phyloP scores from a whole-genome alignment of 768 basidiomycete genomes.

The Leccinum uliginosum region DNA sequence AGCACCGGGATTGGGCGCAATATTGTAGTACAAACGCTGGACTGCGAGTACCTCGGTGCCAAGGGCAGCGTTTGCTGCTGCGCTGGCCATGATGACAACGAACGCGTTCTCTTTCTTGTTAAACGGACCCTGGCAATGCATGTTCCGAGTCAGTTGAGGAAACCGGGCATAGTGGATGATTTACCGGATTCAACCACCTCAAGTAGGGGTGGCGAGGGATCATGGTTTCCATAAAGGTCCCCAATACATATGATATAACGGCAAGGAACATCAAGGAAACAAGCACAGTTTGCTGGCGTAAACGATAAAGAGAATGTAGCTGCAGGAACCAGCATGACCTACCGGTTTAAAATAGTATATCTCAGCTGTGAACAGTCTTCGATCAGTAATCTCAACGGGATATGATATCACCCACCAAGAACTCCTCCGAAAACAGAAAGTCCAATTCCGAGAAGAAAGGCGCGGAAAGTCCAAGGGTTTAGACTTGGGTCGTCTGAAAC shows the following conservation, averaged over 20 bases:
- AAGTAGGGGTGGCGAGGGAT: constrained; percentile 43
- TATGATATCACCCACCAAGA: constrained; percentile 34
- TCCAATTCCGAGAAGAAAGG: constrained; percentile 53
- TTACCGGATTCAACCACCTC: constrained; percentile 49
- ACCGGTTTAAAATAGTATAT: constrained; percentile 62
- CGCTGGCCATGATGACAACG: constrained; percentile 52
- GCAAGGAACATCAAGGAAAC: constrained; percentile 55
- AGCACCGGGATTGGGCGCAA: constrained; percentile 43
- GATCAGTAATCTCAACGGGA: not conserved
- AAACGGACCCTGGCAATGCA: constrained; percentile 41
- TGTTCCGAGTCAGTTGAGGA: not conserved
- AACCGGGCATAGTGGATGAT: not conserved
- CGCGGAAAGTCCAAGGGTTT: constrained; percentile 37
- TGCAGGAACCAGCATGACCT: not conserved
- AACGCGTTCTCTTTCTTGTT: constrained; percentile 61
- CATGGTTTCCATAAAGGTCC: constrained; percentile 41
- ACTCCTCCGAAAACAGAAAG: constrained; percentile 49
- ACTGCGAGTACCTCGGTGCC: constrained; percentile 54
- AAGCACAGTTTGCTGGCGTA: constrained; percentile 44
- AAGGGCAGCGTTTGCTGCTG: constrained; percentile 51
- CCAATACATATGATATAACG: constrained; percentile 48
- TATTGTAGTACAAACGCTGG: constrained; percentile 50
- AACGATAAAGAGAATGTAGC: not conserved
- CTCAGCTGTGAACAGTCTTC: constrained; percentile 36
- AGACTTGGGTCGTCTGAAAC: constrained; percentile 29